Evolutionary conservation across 495 filamentous ascomycete genomes (phyloP).

Genomic region (Penicillium maclennaniae): DNA sequence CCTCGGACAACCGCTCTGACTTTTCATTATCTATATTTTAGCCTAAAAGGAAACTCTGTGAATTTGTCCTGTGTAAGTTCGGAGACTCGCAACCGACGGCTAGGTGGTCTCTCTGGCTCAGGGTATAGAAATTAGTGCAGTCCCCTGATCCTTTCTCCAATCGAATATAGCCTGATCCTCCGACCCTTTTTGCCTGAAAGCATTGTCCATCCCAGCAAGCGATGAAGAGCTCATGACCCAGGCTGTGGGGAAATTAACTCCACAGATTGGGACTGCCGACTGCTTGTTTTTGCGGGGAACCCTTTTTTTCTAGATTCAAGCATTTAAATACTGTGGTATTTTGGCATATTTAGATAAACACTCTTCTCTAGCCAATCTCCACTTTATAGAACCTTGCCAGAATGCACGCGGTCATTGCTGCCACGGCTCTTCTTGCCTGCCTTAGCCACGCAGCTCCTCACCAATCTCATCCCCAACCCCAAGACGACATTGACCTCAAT

Average conservation of each 20-base stretch:
- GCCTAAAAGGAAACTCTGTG: no score
- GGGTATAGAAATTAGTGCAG: no score
- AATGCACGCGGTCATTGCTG: constrained; percentile 2
- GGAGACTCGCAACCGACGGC: no score
- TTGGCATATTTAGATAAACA: background rate
- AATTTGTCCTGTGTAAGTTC: no score
- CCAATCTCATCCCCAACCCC: background rate
- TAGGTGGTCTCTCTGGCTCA: no score
- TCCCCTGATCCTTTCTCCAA: no score
- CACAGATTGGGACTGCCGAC: background rate
- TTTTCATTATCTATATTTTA: no score
- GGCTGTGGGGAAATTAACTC: background rate
- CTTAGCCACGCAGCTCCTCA: constrained; percentile 7
- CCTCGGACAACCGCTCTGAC: no score
- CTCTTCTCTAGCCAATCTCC: background rate
- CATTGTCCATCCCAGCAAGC: background rate
- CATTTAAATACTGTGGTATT: background rate
- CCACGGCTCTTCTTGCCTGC: constrained; percentile 8
- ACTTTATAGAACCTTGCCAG: background rate
- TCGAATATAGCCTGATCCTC: background rate
- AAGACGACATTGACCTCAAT: constrained; percentile 4
- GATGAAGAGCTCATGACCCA: background rate
- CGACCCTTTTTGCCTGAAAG: background rate
- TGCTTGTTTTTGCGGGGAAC: background rate
- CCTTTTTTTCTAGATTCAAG: background rate